Conservation (phyloP, 2,329 filamentous ascomycete genomes). For the Neofusicoccum cordaticola region DNA sequence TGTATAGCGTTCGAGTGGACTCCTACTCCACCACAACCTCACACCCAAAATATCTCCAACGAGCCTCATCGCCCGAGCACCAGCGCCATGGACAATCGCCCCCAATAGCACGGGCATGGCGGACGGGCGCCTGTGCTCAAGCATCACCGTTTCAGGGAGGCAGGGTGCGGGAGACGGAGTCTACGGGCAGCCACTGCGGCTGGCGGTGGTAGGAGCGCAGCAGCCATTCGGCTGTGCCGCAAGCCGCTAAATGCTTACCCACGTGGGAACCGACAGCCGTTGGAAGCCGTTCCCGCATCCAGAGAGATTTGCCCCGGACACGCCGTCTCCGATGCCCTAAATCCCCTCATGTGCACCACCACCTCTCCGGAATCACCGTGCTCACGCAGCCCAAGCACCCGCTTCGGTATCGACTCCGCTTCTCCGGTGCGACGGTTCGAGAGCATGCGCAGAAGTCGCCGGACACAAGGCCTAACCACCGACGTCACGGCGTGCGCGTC, state of each 20-base stretch:
- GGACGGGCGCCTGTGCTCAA: not conserved
- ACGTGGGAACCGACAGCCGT: conserved; percentile 11
- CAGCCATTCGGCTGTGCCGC: conserved; percentile 13
- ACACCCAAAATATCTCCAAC: conserved; percentile 16
- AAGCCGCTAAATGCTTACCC: conserved; percentile 14
- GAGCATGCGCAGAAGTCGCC: not conserved
- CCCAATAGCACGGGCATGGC: conserved; percentile 12
- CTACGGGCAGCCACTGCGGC: not conserved
- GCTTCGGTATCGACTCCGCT: not conserved
- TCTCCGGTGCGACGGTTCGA: not conserved
- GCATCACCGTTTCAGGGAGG: not conserved
- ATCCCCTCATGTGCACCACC: not conserved
- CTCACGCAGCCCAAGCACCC: not conserved
- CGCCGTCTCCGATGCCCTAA: conserved; percentile 12
- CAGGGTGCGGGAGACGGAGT: not conserved
- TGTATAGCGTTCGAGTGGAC: not conserved
- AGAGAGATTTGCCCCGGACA: conserved; percentile 11
- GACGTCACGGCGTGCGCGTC: not conserved
- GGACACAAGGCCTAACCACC: not conserved
- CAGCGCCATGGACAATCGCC: conserved; percentile 2
- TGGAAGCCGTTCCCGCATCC: conserved; percentile 1
- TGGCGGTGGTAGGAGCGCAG: not conserved
- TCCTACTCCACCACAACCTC: not conserved
- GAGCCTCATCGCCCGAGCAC: conserved; percentile 14
- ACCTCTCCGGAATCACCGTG: not conserved